Percentiles rank a stretch among this genome's conserved stretches.
These are phyloP conservation scores for Fraxinus paxiana DNA, from an alignment of 305 asterid genomes.

Conservation along the genomic window DNA sequence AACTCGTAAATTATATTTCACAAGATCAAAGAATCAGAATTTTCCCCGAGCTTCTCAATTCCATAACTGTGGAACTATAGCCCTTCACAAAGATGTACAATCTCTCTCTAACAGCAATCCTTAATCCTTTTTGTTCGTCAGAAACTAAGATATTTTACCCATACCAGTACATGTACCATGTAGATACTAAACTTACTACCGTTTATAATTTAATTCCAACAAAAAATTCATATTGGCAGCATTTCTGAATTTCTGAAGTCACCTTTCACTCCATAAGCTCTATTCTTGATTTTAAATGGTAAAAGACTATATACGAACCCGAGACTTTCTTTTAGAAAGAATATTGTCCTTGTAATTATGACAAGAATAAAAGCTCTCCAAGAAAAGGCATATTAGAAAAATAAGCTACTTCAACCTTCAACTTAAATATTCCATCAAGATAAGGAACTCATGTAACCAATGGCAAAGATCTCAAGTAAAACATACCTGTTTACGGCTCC, in stretches of 20 bases:
- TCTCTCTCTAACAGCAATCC: neutral
- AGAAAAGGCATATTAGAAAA: neutral
- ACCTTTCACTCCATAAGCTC: neutral
- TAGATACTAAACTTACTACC: neutral
- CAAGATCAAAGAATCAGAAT: neutral
- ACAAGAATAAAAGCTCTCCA: conserved; percentile 1
- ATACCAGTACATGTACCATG: neutral
- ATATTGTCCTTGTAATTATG: neutral
- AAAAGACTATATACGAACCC: neutral
- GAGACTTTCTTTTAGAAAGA: neutral
- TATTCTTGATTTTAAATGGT: neutral
- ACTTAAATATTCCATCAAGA: neutral
- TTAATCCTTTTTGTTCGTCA: neutral
- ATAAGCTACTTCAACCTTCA: neutral
- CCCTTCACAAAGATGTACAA: neutral
- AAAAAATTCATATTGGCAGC: neutral
- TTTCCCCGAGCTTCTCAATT: neutral
- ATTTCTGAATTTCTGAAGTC: neutral
- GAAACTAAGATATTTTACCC: neutral
- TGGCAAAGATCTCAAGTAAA: conserved; percentile 10
- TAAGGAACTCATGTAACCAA: conserved; percentile 17
- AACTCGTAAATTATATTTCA: neutral
- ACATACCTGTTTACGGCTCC: conserved; percentile 85
- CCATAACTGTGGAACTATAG: neutral
- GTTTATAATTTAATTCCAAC: neutral